A percentile compares a stretch with the other conserved stretches of the same genome.
These are phyloP conservation scores for Aspergillus sp. DNA, from an alignment of 2,329 filamentous ascomycete genomes.

Conservation along the genomic window DNA sequence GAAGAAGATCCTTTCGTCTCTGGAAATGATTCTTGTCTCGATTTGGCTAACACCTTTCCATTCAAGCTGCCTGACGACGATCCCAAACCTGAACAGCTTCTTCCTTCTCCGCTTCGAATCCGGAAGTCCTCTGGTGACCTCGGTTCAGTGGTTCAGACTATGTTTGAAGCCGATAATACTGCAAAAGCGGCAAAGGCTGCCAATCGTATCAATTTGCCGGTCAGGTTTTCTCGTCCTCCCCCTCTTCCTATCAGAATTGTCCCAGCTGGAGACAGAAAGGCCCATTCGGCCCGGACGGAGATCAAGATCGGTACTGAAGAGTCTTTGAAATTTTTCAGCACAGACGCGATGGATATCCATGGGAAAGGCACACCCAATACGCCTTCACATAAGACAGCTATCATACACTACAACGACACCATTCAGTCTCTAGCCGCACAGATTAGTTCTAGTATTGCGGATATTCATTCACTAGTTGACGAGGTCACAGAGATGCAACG, in stretches of 20 bases:
- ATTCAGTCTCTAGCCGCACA: conserved; percentile 21
- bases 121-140: conserved; percentile 13
- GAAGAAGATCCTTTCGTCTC: conserved; percentile 23
- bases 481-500: conserved; percentile 20
- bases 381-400: conserved; percentile 4
- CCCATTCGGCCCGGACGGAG: neutral
- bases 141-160: neutral
- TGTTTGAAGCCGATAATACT: neutral
- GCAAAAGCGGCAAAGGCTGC: neutral
- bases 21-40: conserved; percentile 3
- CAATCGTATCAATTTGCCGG: neutral
- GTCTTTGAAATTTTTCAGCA: neutral
- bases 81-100: conserved; percentile 7
- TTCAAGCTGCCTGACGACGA: conserved; percentile 2
- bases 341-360: neutral
- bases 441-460: conserved; percentile 20
- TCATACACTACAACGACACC: conserved; percentile 18
- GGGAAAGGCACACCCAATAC: neutral
- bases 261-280: conserved; percentile 4
- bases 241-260: conserved; percentile 18
- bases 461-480: conserved; percentile 21
- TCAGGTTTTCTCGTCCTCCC: conserved; percentile 9
- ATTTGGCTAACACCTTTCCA: neutral
- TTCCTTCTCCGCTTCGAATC: conserved; percentile 23
- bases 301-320: neutral